Evolutionary conservation across 371 early-diverging fungal genomes (phyloP).

Genomic region (Lichtheimia ornata): DNA sequence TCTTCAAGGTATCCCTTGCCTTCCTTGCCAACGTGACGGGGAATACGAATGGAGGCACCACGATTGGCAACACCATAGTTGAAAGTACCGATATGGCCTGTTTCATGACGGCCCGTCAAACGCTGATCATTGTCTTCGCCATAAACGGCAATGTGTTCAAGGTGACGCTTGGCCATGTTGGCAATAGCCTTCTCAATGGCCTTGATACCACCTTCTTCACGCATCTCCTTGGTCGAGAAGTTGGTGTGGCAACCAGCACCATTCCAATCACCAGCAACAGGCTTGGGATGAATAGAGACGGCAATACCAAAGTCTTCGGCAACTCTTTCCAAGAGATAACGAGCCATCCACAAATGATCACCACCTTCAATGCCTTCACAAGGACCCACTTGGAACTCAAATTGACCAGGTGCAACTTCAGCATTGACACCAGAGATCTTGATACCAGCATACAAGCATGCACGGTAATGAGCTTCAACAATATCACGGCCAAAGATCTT

Average conservation of each 20-base stretch:
- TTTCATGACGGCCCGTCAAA: conserved; percentile 55
- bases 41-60: conserved; percentile 59
- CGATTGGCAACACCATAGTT: conserved; percentile 55
- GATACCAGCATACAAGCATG: conserved; percentile 57
- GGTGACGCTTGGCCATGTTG: conserved; percentile 43
- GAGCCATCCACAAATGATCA: conserved; percentile 52
- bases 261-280: conserved; percentile 60
- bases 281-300: conserved; percentile 57
- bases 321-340: conserved; percentile 53
- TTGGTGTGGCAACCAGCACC: conserved; percentile 54
- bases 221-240: conserved; percentile 52
- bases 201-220: conserved; percentile 47
- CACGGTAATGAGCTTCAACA: conserved; percentile 62
- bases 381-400: conserved; percentile 58
- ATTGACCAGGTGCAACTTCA: conserved; percentile 56
- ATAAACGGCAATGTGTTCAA: conserved; percentile 57
- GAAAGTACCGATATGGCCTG: conserved; percentile 54
- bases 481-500: conserved; percentile 59
- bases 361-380: conserved; percentile 53
- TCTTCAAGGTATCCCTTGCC: conserved; percentile 58
- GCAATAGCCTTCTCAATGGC: conserved; percentile 55
- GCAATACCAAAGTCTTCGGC: conserved; percentile 58
- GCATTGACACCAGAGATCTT: conserved; percentile 37
- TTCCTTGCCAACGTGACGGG: conserved; percentile 49
- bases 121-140: conserved; percentile 59